Base-by-base conservation (phyloP, 306 rosid genomes). In the Quercus gilva region DNA sequence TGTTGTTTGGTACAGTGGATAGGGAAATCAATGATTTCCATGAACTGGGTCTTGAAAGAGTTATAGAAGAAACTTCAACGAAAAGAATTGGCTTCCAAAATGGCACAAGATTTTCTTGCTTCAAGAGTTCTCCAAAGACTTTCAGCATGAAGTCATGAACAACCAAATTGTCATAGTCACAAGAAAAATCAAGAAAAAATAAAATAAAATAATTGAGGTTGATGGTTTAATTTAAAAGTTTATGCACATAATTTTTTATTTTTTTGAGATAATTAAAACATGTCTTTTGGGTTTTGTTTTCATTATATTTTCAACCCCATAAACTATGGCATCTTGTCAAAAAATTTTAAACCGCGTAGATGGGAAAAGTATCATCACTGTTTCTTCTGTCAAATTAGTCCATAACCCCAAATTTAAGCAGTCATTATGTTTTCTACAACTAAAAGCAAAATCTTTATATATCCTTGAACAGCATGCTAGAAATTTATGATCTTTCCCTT, bases 401-500 rank as follows among this genome's bases (percentile, higher is more conserved):
- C 69, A 28, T 10, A 18, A 26, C 11, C 37, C 11, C 20, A 7
- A 59, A 12, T 29, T 64, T 17, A 28, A 9, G 70, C 45, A 64
- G 29, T 64, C 31, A 64, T 64, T 28, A 29, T 64, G 45, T 31
- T 64, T 29, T 17, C 70, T 31, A 29, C 31, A 17, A 31, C 45
- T 18, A 64, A 17, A 15, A 64, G 23, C 6, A 64, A 35, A 64
- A 64, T 6, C 21, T 15, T 15, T 1, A 17, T 2, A 31, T 64
- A 29, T 5, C 18, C 29, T 29, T 64, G 41, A 28, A 64, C 23
- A 64, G 33, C 20, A 14, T 15, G 49, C 26, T 11, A 17, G 71
- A 71, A 31, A 60, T 69, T 26, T 23, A 26, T 76, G 77, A 75
- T 20, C 71, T 59, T 70, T 57, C 59, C 4, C 77, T 43, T 51